Conservation (phyloP, 768 basidiomycete genomes). For the Clavaria fumosa region DNA sequence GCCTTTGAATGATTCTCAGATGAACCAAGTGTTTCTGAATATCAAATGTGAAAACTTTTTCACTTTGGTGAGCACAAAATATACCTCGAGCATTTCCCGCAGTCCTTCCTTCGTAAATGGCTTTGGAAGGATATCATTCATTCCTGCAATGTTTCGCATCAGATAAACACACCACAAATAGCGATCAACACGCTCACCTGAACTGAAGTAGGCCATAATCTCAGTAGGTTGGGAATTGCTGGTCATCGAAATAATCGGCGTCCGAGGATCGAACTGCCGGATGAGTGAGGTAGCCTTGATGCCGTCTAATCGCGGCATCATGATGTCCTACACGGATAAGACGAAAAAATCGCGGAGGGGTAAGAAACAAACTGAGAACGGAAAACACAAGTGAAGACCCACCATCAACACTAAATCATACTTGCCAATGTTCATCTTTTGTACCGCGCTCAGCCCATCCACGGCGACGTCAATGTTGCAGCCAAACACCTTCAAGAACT, state of each 20-base stretch:
- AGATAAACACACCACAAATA: not conserved
- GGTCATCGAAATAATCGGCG: conserved; percentile 98
- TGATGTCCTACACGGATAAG: conserved; percentile 72
- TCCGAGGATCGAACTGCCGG: conserved; percentile 86
- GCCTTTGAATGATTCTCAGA: conserved; percentile 73
- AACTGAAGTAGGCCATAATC: conserved; percentile 80
- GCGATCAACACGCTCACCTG: conserved; percentile 26
- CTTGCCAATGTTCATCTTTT: conserved; percentile 92
- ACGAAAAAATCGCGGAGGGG: conserved; percentile 1
- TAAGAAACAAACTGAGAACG: conserved; percentile 7
- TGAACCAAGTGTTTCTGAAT: conserved; percentile 73
- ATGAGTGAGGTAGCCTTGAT: conserved; percentile 87
- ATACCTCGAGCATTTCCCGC: conserved; percentile 81
- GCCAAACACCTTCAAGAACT: conserved; percentile 91
- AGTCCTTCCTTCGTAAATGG: conserved; percentile 94
- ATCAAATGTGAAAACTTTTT: not conserved
- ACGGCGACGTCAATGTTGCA: conserved; percentile 91
- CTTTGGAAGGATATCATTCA: conserved; percentile 95
- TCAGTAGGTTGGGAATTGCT: conserved; percentile 87
- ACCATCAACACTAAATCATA: conserved; percentile 96
- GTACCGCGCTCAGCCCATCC: conserved; percentile 82
- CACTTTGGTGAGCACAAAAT: conserved; percentile 4
- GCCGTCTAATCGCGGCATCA: conserved; percentile 83
- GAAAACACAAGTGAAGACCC: conserved; percentile 15
- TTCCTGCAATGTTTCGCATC: conserved; percentile 30